Conservation (phyloP, 768 basidiomycete genomes). For the Mycena crocata region DNA sequence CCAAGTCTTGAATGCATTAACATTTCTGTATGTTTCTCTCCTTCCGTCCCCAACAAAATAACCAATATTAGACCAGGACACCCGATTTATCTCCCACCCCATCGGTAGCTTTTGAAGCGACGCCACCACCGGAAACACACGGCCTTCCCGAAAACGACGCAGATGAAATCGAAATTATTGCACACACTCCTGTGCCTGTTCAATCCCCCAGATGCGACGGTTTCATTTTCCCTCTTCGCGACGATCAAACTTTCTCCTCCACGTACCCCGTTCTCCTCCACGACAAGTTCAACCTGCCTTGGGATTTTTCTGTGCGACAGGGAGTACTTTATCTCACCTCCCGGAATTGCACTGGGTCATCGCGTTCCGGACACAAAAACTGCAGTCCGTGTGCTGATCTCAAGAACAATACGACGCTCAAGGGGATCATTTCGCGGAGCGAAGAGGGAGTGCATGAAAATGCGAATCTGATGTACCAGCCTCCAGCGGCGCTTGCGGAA, state of each 20-base stretch:
- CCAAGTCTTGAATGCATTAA: conserved; percentile 4
- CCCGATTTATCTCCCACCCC: not conserved
- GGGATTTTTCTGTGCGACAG: not conserved
- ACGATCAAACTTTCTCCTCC: not conserved
- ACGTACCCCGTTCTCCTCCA: not conserved
- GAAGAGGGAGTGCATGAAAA: conserved; percentile 6
- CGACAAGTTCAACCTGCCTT: not conserved
- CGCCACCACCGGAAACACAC: not conserved
- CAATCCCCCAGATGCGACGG: not conserved
- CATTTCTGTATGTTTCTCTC: not conserved
- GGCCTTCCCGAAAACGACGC: not conserved
- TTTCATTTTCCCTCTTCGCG: not conserved
- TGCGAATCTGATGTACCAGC: not conserved
- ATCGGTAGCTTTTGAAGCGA: not conserved
- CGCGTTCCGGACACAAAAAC: not conserved
- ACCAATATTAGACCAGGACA: not conserved
- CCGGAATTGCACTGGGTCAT: not conserved
- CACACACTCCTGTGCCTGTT: not conserved
- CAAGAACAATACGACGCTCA: not conserved
- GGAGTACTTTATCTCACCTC: not conserved
- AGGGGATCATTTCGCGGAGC: conserved; percentile 5
- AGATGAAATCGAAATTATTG: conserved; percentile 1
- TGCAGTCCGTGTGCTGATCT: not conserved
- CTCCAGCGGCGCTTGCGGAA: conserved; percentile 1
- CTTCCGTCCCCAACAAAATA: not conserved